Base-by-base conservation (phyloP, 2,329 filamentous ascomycete genomes). In the Ascochyta lentis region DNA sequence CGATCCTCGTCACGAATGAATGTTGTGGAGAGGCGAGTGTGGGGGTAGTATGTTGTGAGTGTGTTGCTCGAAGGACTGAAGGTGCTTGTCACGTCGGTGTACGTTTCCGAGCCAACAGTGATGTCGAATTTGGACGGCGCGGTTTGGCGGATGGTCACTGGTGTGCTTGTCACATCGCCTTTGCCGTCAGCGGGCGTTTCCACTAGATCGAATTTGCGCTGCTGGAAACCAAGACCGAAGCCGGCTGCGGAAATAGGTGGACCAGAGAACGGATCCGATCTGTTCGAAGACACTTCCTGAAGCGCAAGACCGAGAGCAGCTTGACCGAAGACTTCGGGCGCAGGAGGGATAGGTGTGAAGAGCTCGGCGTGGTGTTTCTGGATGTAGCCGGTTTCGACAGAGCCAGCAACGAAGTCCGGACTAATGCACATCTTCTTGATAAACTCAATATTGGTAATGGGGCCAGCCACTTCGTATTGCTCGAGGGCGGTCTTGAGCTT, bases 351-450 rank as follows among this genome's bases (percentile, higher is more conserved):
- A 0, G 84, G 83, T 22, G 81, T 80, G 72, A 98, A 98, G 1
- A 99, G 83, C 62, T 92, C 89, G 10, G 87, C 83, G 56, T 85
- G 84, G 78, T 96, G 89, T 75, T 96, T 96, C 50, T 93, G 88
- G 63, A 99, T 98, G 73, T 96, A 99, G 1, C 94, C 94, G 0
- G 95, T 99, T 76, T 99, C 94, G 13, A 99, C 92, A 19, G 95
- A 87, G 8, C 94, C 95, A 10, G 84, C 84, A 53, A 96, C 84
- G 70, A 99, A 99, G 45, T 89, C 91, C 0, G 86, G 84, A 56
- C 90, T 92, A 41, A 86, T 84, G 73, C 92, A 96, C 52, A 97
- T 83, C 8, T 88, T 85, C 80, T 98, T 98, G 56, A 99, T 79
- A 71, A 99, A 99, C 75, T 98, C 95, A 59, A 99, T 93, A 72